Base-by-base conservation (phyloP, 371 early-diverging fungal genomes). In the Chytridiales sp. region DNA sequence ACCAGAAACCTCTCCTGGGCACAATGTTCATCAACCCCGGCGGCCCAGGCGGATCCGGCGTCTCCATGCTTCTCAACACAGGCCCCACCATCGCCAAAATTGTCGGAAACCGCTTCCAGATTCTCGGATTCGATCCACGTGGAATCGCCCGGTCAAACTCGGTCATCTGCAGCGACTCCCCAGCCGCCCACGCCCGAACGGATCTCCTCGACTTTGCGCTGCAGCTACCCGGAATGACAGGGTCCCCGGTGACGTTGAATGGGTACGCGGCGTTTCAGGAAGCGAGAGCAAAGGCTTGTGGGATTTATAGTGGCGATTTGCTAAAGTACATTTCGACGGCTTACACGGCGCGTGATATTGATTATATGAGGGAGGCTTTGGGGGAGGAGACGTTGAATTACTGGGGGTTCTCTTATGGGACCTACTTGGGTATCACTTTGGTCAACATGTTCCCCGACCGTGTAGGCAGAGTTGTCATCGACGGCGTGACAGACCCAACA, bases 361-460 rank as follows among this genome's bases (percentile, higher is more conserved):
- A 75, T 29, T 17, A 59, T 6, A 64, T 75, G 13, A 42, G 75
- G 3, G 55, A 64, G 39, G 65, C 62, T 3, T 51, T 72, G 13
- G 66, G 66, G 3, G 56, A 70, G 47, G 54, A 64, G 4, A 24
- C 59, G 30, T 52, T 69, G 26, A 61, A 70, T 46, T 74, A 63
- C 47, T 71, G 58, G 50, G 75, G 75, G 1, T 58, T 67, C 39
- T 62, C 63, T 31, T 75, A 75, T 48, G 75, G 72, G 17, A 65
- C 72, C n/a, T n/a, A n/a, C 40, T 51, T 75, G 3, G 75, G 75
- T n/a, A 56, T 60, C 9, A 67, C 68, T 3, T 72, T 67, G 36
- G 66, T 56, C 56, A 75, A 75, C 62, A 71, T 75, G 75, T 75
- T 71, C 57, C 75, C 75, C 9, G 61, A 75, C 30, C 49, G 54